Evolutionary conservation across 2,329 filamentous ascomycete species (phyloP), one percentile per base, ranked within the genome.

Genomic region (Teratosphaeriaceae sp.): DNA sequence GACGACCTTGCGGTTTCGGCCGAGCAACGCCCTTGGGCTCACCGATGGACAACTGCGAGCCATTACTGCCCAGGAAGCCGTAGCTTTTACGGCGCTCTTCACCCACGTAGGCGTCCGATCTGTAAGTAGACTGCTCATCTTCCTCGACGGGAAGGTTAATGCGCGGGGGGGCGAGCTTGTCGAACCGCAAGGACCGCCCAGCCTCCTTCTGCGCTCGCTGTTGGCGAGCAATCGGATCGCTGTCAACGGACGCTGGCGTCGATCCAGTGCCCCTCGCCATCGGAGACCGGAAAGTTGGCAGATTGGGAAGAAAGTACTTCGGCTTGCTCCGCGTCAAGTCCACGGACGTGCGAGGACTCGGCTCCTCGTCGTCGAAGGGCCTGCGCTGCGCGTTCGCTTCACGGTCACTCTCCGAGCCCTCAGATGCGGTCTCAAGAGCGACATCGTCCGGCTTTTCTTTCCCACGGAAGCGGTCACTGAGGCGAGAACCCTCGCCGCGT

Each of bases 401-500:
- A 13, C 37, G 35, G 29, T 43, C 73, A 2, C 61, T 61, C 42
- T 73, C 71, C 3, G 67, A 70, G 19, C 69, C 64, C 22, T 74
- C 71, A 5, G 73, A 75, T 13, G 16, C 18, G 5, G 38, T 34
- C 7, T 18, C 29, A 66, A 60, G 43, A 44, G 66, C 68, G 50
- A 15, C 26, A 26, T 42, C 30, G 16, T 44, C 47, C 6, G 22
- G 9, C 12, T 19, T 18, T 16, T 44, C 41, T 16, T 22, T 42
- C 18, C 35, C 38, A 8, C 79, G 70, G 18, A 82, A 74, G 33
- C 76, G 69, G 38, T 79, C 78, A 13, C 78, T 76, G 24, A 82
- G 72, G 54, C 75, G 78, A 0, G 76, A 74, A 6, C 81, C 73
- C 54, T 83, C 80, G 47, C 71, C 73, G n/a, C 77, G 75, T 2